Conservation (phyloP, 78 protist genomes). For the slime mould (Dictyostelium discoideum) region DNA sequence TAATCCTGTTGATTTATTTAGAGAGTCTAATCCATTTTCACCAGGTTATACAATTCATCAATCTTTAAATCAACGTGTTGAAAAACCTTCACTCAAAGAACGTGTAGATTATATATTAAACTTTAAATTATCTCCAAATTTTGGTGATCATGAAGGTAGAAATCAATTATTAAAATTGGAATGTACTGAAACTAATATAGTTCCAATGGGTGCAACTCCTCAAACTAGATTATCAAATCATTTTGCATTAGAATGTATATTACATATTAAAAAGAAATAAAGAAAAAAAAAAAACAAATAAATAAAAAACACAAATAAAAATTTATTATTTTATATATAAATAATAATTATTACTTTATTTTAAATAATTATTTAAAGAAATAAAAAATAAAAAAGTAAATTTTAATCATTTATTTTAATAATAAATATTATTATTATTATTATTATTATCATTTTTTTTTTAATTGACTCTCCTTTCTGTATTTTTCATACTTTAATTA, state of each 20-base stretch:
- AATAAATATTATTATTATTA: no score
- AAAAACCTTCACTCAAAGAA: conserved; percentile 14
- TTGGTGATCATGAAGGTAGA: conserved; percentile 75
- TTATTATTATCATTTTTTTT: no score
- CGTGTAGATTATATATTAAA: conserved; percentile 54
- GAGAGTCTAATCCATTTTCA: conserved; percentile 32
- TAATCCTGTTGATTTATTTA: conserved; percentile 22
- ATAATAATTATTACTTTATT: no score
- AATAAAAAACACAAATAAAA: no score
- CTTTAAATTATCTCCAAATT: conserved; percentile 52
- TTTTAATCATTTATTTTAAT: no score
- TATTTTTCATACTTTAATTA: no score
- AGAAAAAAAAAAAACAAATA: no score
- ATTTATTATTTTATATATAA: no score
- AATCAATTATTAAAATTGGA: conserved; percentile 37
- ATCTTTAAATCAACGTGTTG: conserved; percentile 49
- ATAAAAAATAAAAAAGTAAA: no score
- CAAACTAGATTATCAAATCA: conserved; percentile 73
- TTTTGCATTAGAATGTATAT: conserved; percentile 68
- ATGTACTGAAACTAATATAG: conserved; percentile 26
- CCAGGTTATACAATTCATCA: conserved; percentile 82
- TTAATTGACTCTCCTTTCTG: no score
- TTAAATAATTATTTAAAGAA: no score
- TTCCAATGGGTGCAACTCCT: conserved; percentile 76
- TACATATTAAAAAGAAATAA: conserved; percentile 12